phyloP scores from a whole-genome alignment of 2,329 filamentous ascomycete species.

The Fusarium sp. region DNA sequence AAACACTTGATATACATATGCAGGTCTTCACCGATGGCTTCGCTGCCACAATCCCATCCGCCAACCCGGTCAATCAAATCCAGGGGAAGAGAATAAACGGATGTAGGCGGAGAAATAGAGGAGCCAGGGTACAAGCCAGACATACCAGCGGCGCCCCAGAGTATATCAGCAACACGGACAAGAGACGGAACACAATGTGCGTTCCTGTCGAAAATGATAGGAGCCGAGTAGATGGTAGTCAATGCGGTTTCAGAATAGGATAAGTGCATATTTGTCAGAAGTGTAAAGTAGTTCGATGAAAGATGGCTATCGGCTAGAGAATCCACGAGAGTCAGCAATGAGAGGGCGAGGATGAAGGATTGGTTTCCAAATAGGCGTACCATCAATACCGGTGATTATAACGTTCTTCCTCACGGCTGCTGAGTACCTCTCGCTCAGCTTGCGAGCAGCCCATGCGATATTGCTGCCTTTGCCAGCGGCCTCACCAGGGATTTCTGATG shows the following conservation, averaged over 20 bases:
- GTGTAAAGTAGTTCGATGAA: constrained; percentile 72
- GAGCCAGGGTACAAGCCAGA: constrained; percentile 74
- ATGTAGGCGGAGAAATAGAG: constrained; percentile 74
- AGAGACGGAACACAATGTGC: constrained; percentile 73
- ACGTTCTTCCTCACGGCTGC: constrained; percentile 66
- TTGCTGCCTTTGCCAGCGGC: constrained; percentile 81
- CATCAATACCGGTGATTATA: constrained; percentile 77
- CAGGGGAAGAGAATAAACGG: constrained; percentile 77
- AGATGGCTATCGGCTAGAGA: constrained; percentile 75
- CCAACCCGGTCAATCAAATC: constrained; percentile 73
- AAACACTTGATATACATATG: constrained; percentile 85
- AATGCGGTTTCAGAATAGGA: constrained; percentile 66
- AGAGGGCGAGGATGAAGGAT: background rate
- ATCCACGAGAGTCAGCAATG: constrained; percentile 6
- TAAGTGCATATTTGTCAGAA: constrained; percentile 71
- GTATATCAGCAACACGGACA: constrained; percentile 76
- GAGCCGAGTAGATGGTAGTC: constrained; percentile 74
- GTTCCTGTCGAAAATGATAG: constrained; percentile 80
- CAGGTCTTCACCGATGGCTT: constrained; percentile 79
- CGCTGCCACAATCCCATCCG: constrained; percentile 76
- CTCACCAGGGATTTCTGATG: constrained; percentile 71
- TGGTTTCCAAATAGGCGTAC: constrained; percentile 56
- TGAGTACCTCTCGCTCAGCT: constrained; percentile 70
- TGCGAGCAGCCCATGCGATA: constrained; percentile 74
- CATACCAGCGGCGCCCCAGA: constrained; percentile 77